Percentiles rank a stretch among this genome's conserved stretches.
phyloP scores from a whole-genome alignment of 1,284 basidiomycete genomes.

The Leucocoprinus gongylophorus region DNA sequence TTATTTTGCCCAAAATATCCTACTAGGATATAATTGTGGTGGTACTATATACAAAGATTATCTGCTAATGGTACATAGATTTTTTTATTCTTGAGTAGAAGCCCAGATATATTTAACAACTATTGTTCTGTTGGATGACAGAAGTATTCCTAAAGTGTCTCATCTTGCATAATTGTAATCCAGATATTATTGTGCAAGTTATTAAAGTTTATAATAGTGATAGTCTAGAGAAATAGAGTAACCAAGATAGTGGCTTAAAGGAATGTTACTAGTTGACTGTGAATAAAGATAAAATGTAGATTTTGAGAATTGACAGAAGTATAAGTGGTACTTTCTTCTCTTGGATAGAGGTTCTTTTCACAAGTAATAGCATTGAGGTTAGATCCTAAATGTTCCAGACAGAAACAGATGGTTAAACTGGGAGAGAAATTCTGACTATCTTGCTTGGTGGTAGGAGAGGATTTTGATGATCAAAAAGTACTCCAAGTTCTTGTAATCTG shows the following conservation, averaged over 20 bases:
- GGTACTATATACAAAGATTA: too few relatives aligned
- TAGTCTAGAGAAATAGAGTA: too few relatives aligned
- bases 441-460: neutral
- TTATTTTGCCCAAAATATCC: too few relatives aligned
- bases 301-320: conserved; percentile 28
- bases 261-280: neutral
- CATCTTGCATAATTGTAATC: too few relatives aligned
- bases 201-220: too few relatives aligned
- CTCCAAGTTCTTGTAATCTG: conserved; percentile 28
- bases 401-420: neutral
- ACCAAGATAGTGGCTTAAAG: neutral
- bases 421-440: too few relatives aligned
- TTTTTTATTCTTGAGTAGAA: too few relatives aligned
- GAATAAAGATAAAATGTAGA: conserved; percentile 24
- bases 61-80: too few relatives aligned
- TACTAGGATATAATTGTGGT: too few relatives aligned
- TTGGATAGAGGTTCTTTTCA: too few relatives aligned
- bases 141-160: neutral
- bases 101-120: too few relatives aligned
- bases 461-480: conserved; percentile 30
- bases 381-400: neutral
- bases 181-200: too few relatives aligned
- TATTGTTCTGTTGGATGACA: neutral
- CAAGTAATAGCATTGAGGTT: conserved; percentile 15
- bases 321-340: conserved; percentile 23